Percentiles rank a stretch among this genome's conserved stretches.
Evolutionary conservation across 2,329 filamentous ascomycete genomes (phyloP).

Genomic region (Beauveria rudraprayagi): DNA sequence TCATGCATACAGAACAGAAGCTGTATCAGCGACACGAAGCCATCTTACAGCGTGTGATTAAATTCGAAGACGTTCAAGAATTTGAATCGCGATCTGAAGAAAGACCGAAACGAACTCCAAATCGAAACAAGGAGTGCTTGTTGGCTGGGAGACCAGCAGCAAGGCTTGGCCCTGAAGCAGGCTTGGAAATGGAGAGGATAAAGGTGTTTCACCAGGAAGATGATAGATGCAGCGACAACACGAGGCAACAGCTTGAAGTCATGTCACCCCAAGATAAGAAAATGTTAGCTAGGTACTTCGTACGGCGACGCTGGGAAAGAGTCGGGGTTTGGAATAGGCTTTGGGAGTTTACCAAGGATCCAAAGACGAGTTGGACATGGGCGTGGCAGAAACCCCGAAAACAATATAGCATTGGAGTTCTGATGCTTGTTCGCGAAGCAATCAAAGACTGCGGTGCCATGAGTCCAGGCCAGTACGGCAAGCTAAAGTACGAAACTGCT

Average conservation of each 20-base stretch:
- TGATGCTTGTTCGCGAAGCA: neutral
- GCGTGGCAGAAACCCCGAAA: neutral
- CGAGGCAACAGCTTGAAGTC: neutral
- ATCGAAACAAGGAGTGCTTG: neutral
- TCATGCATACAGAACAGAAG: neutral
- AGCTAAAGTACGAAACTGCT: neutral
- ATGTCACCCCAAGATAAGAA: neutral
- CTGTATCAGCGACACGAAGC: neutral
- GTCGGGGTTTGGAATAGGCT: neutral
- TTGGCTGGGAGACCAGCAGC: neutral
- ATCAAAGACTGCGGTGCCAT: neutral
- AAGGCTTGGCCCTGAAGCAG: neutral
- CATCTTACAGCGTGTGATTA: neutral
- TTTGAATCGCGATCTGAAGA: neutral
- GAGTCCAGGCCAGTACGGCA: neutral
- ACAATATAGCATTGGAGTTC: neutral
- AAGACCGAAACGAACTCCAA: too few relatives aligned
- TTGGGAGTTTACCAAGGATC: neutral
- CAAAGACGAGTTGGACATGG: neutral
- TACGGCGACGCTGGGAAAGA: neutral
- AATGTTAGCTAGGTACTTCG: neutral
- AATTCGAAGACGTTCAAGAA: neutral
- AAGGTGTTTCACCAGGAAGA: neutral
- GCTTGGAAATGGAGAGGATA: neutral
- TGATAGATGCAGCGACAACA: neutral